Base-by-base conservation (phyloP, 768 basidiomycete genomes). In the Naganishia randhawae region DNA sequence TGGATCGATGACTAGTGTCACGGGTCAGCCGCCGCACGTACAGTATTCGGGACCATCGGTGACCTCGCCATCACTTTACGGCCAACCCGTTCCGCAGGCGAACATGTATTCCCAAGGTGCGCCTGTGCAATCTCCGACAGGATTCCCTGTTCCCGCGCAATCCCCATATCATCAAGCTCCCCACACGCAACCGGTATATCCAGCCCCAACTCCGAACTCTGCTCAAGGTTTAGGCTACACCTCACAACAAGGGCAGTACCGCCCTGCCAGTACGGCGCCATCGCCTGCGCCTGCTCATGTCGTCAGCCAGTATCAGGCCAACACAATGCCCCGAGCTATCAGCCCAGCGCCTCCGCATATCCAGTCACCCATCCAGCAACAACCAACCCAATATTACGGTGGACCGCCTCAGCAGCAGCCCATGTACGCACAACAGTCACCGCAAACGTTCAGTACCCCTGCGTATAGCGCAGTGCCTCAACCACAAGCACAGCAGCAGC, bases 401-500 rank as follows among this genome's bases (percentile, higher is more conserved):
- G 45, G 55, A 16, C 35, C 65, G 0, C 50, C 54, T 50, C 71
- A 67, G 35, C 70, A 67, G 41, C 73, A 70, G 48, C 65, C 71
- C 25, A 19, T 25, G 8, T 42, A 61, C 27, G 57, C 57, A 3
- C 57, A 37, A 22, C 45, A 48, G 13, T 1, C 45, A 39, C 57
- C n/a, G 39, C 22, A 39, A 2, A 35, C 41, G 57, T 61, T 41
- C 39, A 39, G 22, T 19, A 78, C 82, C 31, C 78, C 81, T n/a
- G 74, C 77, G 17, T 71, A 73, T 42, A 50, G 33, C 13, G 74
- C 82, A n/a, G n/a, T n/a, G n/a, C n/a, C n/a, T n/a, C n/a, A n/a
- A 71, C 83, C 82, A 53, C 83, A 81, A 64, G 73, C 76, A 0
- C 79, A 80, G 3, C 81, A 80, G 55, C 72, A 69, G 50, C 57